These are phyloP conservation scores for Globisporangium apiculatum DNA, from an alignment of 352 stramenopile genomes.

Conservation along the genomic window DNA sequence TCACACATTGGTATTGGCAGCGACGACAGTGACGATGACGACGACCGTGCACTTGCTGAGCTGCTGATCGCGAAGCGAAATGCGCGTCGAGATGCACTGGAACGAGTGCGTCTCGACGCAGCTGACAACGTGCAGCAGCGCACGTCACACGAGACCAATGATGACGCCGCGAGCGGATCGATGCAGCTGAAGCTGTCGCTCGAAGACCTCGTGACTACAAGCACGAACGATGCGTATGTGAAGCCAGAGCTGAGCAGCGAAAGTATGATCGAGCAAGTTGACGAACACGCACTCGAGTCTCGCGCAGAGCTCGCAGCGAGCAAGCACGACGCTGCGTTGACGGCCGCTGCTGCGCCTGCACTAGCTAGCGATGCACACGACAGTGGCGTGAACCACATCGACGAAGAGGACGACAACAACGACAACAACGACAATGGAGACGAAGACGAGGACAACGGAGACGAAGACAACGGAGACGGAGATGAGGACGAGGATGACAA, in stretches of 20 bases:
- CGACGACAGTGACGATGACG: not conserved
- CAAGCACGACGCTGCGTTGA: not conserved
- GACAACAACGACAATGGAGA: not conserved
- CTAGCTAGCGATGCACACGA: not conserved
- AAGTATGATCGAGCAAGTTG: not conserved
- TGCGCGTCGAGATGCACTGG: conserved; percentile 1
- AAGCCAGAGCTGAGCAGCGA: not conserved
- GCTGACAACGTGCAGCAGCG: not conserved
- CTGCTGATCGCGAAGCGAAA: conserved; percentile 11
- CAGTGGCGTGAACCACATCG: not conserved
- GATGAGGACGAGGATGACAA: conserved; percentile 19
- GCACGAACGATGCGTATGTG: not conserved
- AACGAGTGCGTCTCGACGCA: not conserved
- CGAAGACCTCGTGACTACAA: not conserved
- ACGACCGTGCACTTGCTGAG: conserved; percentile 4
- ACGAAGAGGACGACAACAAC: not conserved
- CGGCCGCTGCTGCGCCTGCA: not conserved
- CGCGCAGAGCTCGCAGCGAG: not conserved
- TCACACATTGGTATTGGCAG: not conserved
- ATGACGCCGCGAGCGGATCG: not conserved
- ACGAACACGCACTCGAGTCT: not conserved
- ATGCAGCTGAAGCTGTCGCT: not conserved
- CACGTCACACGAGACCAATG: not conserved
- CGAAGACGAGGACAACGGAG: not conserved
- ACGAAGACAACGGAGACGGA: not conserved